Percentiles rank a stretch among this genome's conserved stretches.
Conservation (phyloP, 805 yeast genomes). For the Yamadazyma endophytica region DNA sequence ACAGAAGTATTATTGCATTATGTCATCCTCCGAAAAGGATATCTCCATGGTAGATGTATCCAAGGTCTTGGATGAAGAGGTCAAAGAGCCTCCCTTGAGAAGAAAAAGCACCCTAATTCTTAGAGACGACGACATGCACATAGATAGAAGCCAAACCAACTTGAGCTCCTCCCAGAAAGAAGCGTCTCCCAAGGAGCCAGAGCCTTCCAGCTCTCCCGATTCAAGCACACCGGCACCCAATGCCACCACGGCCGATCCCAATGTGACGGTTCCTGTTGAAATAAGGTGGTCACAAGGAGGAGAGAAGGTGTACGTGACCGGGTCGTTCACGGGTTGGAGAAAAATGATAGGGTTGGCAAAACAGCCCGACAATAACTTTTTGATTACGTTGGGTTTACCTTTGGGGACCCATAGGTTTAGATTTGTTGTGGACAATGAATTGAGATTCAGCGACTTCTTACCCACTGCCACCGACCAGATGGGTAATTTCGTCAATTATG, state of each 20-base stretch:
- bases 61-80: constrained; percentile 18
- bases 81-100: constrained; percentile 31
- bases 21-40: no score
- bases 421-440: constrained; percentile 90
- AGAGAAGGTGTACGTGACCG: constrained; percentile 89
- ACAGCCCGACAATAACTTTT: constrained; percentile 51
- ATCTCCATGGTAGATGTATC: constrained; percentile 44
- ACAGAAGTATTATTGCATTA: no score
- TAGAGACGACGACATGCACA: constrained; percentile 40
- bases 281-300: constrained; percentile 98
- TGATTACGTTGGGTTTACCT: constrained; percentile 73
- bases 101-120: constrained; percentile 70
- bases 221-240: neutral
- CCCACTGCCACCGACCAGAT: constrained; percentile 98
- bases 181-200: constrained; percentile 3
- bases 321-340: constrained; percentile 97
- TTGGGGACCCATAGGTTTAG: constrained; percentile 91
- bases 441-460: constrained; percentile 78
- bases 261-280: constrained; percentile 49
- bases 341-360: constrained; percentile 86
- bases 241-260: constrained; percentile 18
- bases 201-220: neutral
- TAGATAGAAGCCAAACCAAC: constrained; percentile 15
- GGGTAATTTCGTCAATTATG: constrained; percentile 92
- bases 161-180: constrained; percentile 3